A percentile compares a stretch with the other conserved stretches of the same genome.
These are phyloP conservation scores for Nitzschia putrida DNA, from an alignment of 108 stramenopile genomes.

Conservation along the genomic window DNA sequence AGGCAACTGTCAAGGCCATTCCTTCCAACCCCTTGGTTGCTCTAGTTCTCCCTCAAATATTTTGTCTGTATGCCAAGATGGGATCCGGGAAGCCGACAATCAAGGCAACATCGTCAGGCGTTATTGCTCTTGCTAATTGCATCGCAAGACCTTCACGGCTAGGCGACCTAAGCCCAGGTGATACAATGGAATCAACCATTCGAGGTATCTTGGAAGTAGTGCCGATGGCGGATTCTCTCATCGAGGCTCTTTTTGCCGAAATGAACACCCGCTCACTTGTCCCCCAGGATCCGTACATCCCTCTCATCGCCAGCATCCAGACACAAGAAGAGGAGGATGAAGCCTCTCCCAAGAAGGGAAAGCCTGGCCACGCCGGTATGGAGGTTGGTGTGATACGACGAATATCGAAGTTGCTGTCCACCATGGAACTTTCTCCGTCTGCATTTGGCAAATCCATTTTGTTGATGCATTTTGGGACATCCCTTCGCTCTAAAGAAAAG, in stretches of 20 bases:
- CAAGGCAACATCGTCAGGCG: constrained; percentile 35
- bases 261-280: constrained; percentile 53
- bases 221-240: constrained; percentile 49
- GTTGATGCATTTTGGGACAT: constrained; percentile 64
- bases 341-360: constrained; percentile 24
- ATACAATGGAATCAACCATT: constrained; percentile 47
- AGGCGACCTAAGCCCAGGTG: constrained; percentile 15
- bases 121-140: constrained; percentile 59
- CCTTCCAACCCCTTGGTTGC: constrained; percentile 51
- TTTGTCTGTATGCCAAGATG: constrained; percentile 59
- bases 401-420: constrained; percentile 42
- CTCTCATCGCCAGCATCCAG: constrained; percentile 43
- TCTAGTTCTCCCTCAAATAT: constrained; percentile 57
- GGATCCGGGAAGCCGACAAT: constrained; percentile 28
- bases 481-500: constrained; percentile 25
- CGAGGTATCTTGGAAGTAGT: constrained; percentile 54
- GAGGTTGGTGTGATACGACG: constrained; percentile 53
- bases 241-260: constrained; percentile 51
- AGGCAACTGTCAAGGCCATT: constrained; percentile 48
- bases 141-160: constrained; percentile 46
- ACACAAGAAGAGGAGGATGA: constrained; percentile 30
- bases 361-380: constrained; percentile 42
- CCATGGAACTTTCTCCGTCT: constrained; percentile 19
- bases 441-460: constrained; percentile 50
- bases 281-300: constrained; percentile 21